Evolutionary conservation across 306 rosid species (phyloP), one percentile per base, ranked within the genome.

Genomic region (Cicer yamashitae): DNA sequence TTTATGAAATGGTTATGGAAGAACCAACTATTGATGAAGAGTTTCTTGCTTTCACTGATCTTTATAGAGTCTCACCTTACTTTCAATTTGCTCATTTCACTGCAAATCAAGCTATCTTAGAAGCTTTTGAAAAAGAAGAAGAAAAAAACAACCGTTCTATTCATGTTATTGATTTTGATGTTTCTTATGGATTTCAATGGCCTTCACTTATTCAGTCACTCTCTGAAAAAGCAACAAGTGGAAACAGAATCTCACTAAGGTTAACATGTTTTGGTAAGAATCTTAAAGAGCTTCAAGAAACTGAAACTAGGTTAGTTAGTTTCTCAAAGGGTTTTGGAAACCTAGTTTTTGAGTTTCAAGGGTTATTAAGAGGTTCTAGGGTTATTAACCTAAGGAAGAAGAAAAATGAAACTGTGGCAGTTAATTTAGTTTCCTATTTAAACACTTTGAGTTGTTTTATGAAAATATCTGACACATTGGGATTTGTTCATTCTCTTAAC

Each of bases 71-170:
- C 4, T 91, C 97, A 1, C 97, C 97, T 0, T 89, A 86, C 74
- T 86, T 47, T 77, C 97, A 91, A 40, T 91, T 91, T 18, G 97
- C 97, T 25, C 96, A 91, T 67, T 91, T 91, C 83, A 91, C 97
- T 0, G 97, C 97, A 6, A 89, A 89, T 71, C 97, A 91, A 47
- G 91, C 86, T 5, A 91, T 91, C 38, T 78, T 91, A 3, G 97
- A 91, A 48, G 81, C 88, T 1, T 89, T 89, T 52, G 97, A 91
- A 82, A 82, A 44, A n/a, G 93, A 91, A 11, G 91, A 84, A 57
- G 87, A 81, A 59, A 48, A 18, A 43, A 91, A 88, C 84, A 82
- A 82, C 78, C 53, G 82, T 0, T 76, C 96, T 5, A 52, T 91
- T 6, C 97, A 89, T 44, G 87, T 91, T 5, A 82, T 91, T 5